Percentiles rank a stretch among this genome's conserved stretches.
These are phyloP conservation scores for Zymoseptoria crescenta DNA, from an alignment of 2,329 filamentous ascomycete species.

Conservation along the genomic window DNA sequence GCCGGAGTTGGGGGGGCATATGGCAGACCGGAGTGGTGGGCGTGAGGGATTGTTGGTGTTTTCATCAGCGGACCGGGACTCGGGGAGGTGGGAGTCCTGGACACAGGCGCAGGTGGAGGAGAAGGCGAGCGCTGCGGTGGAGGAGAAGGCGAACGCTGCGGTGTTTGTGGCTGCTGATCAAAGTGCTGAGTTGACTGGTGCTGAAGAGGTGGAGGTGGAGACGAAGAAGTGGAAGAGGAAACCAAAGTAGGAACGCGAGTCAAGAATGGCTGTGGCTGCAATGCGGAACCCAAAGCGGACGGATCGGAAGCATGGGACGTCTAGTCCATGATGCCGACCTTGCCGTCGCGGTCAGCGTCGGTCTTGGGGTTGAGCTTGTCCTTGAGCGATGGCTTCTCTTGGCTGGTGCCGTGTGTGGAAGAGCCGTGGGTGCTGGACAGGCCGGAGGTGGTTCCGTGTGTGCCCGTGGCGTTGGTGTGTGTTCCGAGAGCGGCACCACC, in stretches of 20 bases:
- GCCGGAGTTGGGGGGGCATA: not conserved
- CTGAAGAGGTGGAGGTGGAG: not conserved
- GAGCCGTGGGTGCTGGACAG: constrained; percentile 1
- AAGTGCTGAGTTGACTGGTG: not conserved
- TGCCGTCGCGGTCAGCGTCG: constrained; percentile 49
- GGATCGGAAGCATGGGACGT: not conserved
- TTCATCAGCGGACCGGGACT: not conserved
- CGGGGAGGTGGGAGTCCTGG: not conserved
- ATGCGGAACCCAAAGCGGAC: not conserved
- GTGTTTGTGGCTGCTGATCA: not conserved
- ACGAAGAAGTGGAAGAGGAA: not conserved
- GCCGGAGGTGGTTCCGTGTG: not conserved
- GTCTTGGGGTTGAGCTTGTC: constrained; percentile 49
- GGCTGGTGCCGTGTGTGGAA: constrained; percentile 4
- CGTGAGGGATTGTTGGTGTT: not conserved
- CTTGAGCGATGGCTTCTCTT: constrained; percentile 42
- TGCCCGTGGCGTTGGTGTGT: not conserved
- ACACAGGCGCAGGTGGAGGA: not conserved
- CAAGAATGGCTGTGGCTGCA: not conserved
- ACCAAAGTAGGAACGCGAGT: not conserved
- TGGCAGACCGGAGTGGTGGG: not conserved
- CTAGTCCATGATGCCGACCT: constrained; percentile 47
- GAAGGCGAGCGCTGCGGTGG: not conserved
- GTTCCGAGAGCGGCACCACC: constrained; percentile 5
- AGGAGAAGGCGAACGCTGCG: not conserved